Evolutionary conservation across 345 rosid genomes (phyloP).

Genomic region (Cardamine resedifolia): DNA sequence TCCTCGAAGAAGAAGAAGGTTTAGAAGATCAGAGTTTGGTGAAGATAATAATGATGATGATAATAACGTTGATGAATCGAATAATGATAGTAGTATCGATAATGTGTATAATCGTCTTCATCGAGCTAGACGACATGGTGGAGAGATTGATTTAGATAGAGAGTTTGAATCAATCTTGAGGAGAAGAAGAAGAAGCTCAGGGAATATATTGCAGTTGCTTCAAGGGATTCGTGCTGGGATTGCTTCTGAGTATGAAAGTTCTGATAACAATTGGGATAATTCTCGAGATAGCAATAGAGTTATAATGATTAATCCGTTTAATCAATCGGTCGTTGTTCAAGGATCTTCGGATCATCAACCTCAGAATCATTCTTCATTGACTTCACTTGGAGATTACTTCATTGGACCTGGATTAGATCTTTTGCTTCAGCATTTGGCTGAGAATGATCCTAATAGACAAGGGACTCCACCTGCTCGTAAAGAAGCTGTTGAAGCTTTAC

Average conservation of each 20-base stretch:
- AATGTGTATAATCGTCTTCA: conserved; percentile 38
- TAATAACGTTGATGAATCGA: conserved; percentile 40
- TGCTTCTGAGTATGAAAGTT: conserved; percentile 59
- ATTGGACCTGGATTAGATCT: conserved; percentile 81
- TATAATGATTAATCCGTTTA: conserved; percentile 63
- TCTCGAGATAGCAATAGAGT: conserved; percentile 45
- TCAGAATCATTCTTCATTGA: conserved; percentile 46
- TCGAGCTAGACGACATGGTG: conserved; percentile 43
- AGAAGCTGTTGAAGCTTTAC: conserved; percentile 76
- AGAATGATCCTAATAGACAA: conserved; percentile 78
- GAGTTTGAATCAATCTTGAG: conserved; percentile 64
- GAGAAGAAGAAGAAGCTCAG: conserved; percentile 71
- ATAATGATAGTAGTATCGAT: conserved; percentile 36
- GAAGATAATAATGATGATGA: conserved; percentile 49
- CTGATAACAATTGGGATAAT: conserved; percentile 43
- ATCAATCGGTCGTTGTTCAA: conserved; percentile 49
- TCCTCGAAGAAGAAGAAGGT: conserved; percentile 54
- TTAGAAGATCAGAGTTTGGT: conserved; percentile 51
- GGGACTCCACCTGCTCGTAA: conserved; percentile 92
- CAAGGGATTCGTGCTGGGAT: conserved; percentile 80
- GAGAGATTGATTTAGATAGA: conserved; percentile 58
- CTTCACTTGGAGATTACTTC: conserved; percentile 84
- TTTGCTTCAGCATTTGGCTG: conserved; percentile 85
- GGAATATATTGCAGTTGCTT: conserved; percentile 69
- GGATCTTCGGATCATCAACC: conserved; percentile 37